Base-by-base conservation (phyloP, 495 filamentous ascomycete genomes). In the Diplogelasinospora grovesii region DNA sequence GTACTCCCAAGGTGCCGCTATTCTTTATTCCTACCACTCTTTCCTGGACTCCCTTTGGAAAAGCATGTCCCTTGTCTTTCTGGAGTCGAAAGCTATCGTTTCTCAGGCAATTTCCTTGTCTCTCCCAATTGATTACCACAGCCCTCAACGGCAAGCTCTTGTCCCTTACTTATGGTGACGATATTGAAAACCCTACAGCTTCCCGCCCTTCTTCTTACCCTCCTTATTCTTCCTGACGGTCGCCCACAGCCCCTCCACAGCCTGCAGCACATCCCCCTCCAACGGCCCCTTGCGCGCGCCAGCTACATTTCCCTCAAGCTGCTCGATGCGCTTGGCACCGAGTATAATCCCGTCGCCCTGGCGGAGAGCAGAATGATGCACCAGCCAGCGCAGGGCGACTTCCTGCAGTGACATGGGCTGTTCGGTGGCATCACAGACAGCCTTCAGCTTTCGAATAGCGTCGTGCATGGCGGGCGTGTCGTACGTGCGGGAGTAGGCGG, bases 301-400 rank as follows among this genome's bases (percentile, higher is more conserved):
- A 13, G 35, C 21, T 21, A 39, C 35, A 25, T 45, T 45, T 6
- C 6, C 9, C 31, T 39, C 26, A 3, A 45, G 22, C 33, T 45
- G 34, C 13, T 38, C 15, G 8, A 45, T 16, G 21, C 11, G 22
- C 26, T 45, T 68, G 1, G 70, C 67, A 3, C 77, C 78, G 35
- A 77, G 41, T 20, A 81, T 69, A 10, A 79, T 44, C 2, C 50
- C 75, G 59, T 83, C 77, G 0, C 67, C 69, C 28, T 53, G 20
- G 3, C 64, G 61, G 27, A 82, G 52, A 11, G 45, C 52, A 2
- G 69, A 73, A 45, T 81, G 61, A 46, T 70, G 69, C 8, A 53
- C 54, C 3, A 78, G 45, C 78, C 77, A 82, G 15, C 77, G 57
- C 55, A 75, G 72, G 14, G 71, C 71, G 27, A 78, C 48, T 22